phyloP scores from a whole-genome alignment of 805 yeast genomes.

The Jamesozyma spencerorum region DNA sequence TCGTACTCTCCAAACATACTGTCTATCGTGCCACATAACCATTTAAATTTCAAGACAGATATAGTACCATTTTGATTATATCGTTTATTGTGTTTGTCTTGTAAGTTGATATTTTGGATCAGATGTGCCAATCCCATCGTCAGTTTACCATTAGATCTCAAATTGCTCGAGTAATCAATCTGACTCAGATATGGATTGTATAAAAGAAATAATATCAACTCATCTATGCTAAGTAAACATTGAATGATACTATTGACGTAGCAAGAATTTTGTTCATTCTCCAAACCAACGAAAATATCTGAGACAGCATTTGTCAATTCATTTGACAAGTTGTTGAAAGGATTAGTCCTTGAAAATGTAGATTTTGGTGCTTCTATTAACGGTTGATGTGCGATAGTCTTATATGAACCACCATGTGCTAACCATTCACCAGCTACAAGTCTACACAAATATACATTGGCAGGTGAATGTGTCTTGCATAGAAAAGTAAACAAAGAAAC shows the following conservation, averaged over 20 bases:
- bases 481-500: not conserved
- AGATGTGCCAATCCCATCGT: constrained; percentile 61
- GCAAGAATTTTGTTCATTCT: constrained; percentile 83
- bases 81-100: constrained; percentile 15
- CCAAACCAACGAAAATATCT: constrained; percentile 56
- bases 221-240: constrained; percentile 67
- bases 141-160: constrained; percentile 23
- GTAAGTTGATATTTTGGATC: constrained; percentile 43
- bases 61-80: not conserved
- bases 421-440: not conserved
- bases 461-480: too few relatives aligned
- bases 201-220: constrained; percentile 35
- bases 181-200: constrained; percentile 3
- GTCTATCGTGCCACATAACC: constrained; percentile 57
- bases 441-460: not conserved
- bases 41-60: constrained; percentile 42
- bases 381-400: not conserved
- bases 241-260: constrained; percentile 89
- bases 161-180: not conserved
- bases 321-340: not conserved
- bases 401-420: not conserved
- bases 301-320: not conserved
- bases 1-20: constrained; percentile 69
- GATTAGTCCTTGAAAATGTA: not conserved
- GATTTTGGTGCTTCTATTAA: not conserved